Conservation (phyloP, 2,329 filamentous ascomycete species). For the Teratosphaeria pseudoeucalypti region DNA sequence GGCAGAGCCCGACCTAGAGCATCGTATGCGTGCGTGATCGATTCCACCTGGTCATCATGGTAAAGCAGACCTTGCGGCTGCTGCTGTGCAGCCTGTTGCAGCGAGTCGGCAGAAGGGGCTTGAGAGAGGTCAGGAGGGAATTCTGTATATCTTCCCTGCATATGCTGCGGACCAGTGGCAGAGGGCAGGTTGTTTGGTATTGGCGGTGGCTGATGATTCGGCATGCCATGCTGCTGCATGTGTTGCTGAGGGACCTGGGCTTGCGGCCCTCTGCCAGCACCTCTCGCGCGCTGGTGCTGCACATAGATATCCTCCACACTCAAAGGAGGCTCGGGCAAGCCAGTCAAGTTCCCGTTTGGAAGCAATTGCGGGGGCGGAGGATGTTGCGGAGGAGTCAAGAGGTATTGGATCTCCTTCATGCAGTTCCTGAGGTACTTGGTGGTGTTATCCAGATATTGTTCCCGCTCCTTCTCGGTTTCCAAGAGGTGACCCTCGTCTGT, state of each 20-base stretch:
- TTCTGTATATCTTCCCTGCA: conserved; percentile 26
- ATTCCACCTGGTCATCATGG: conserved; percentile 46
- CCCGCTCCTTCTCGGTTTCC: conserved; percentile 42
- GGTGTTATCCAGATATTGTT: conserved; percentile 52
- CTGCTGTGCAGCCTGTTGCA: conserved; percentile 15
- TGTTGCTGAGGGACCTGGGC: conserved; percentile 24
- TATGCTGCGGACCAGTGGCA: conserved; percentile 10
- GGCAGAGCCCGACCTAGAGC: conserved; percentile 44
- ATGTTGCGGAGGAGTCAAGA: conserved; percentile 54
- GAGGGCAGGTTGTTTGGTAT: conserved; percentile 23
- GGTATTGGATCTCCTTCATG: conserved; percentile 57
- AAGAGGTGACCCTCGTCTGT: conserved; percentile 26
- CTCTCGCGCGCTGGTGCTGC: conserved; percentile 38
- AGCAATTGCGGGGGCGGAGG: conserved; percentile 43
- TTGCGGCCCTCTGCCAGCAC: conserved; percentile 29
- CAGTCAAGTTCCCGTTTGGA: conserved; percentile 24
- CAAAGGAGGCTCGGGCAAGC: conserved; percentile 40
- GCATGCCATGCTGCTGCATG: conserved; percentile 26
- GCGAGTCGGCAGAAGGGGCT: conserved; percentile 20
- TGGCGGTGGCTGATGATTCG: conserved; percentile 51
- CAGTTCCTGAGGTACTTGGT: conserved; percentile 54
- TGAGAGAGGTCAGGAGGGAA: conserved; percentile 23
- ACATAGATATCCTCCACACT: conserved; percentile 51
- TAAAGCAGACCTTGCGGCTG: conserved; percentile 19
- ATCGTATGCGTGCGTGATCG: conserved; percentile 50